Evolutionary conservation across 2,329 filamentous ascomycete species (phyloP).

Genomic region (Trichoderma simmonsii): DNA sequence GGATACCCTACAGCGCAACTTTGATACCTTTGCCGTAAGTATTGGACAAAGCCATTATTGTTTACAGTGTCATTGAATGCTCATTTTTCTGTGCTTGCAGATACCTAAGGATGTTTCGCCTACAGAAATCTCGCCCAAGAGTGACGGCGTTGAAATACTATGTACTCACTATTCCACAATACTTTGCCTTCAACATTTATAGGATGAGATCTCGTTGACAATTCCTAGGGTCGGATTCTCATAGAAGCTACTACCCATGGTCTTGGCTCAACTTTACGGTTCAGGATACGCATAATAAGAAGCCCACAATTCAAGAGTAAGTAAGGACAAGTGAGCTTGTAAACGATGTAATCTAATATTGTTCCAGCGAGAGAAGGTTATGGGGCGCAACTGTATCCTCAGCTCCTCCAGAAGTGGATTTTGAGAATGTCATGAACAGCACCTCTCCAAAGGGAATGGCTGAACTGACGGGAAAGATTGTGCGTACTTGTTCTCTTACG

Average conservation of each 20-base stretch:
- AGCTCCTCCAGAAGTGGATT: conserved; percentile 57
- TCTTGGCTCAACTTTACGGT: conserved; percentile 39
- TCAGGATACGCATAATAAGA: conserved; percentile 35
- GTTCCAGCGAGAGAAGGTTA: conserved; percentile 10
- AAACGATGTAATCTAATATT: not conserved
- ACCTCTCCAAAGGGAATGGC: conserved; percentile 51
- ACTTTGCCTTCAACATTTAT: not conserved
- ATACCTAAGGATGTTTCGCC: conserved; percentile 33
- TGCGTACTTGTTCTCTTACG: conserved; percentile 31
- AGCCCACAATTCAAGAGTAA: conserved; percentile 22
- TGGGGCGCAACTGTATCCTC: conserved; percentile 34
- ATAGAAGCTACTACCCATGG: conserved; percentile 65
- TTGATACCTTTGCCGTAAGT: conserved; percentile 40
- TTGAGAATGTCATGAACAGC: conserved; percentile 55
- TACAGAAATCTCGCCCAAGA: conserved; percentile 27
- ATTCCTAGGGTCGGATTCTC: conserved; percentile 63
- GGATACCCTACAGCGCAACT: conserved; percentile 41
- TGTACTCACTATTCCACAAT: conserved; percentile 28
- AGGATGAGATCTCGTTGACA: not conserved
- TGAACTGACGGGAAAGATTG: conserved; percentile 63
- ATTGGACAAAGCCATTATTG: not conserved
- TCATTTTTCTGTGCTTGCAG: conserved; percentile 23
- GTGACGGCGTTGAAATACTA: conserved; percentile 32
- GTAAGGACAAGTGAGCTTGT: not conserved
- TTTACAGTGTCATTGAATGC: not conserved